phyloP scores from a whole-genome alignment of 2,329 filamentous ascomycete genomes.

The Talaromyces marneffei region DNA sequence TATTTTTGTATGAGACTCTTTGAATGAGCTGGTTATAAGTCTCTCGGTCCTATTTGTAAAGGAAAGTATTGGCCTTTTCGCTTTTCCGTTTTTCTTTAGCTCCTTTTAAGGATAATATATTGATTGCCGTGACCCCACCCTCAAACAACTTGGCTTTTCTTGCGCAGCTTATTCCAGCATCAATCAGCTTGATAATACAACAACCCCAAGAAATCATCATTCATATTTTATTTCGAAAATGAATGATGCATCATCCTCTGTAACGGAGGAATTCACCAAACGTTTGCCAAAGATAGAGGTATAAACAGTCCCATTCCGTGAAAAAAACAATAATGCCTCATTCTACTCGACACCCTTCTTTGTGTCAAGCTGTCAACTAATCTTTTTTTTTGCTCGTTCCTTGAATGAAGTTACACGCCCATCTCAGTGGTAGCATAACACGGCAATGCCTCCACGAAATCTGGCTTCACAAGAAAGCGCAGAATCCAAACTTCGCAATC shows the following conservation, averaged over 20 bases:
- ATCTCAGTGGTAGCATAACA: slow-evolving; percentile 73
- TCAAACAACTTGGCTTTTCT: background rate
- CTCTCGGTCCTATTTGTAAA: background rate
- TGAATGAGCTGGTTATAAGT: too few species aligned
- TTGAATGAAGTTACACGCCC: slow-evolving; percentile 65
- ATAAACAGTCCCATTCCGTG: background rate
- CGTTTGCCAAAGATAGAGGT: slow-evolving; percentile 36
- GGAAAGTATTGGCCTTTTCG: too few species aligned
- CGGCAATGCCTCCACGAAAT: slow-evolving; percentile 67
- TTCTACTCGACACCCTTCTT: background rate
- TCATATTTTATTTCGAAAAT: background rate
- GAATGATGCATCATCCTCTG: slow-evolving; percentile 10
- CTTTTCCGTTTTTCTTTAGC: too few species aligned
- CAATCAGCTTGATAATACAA: background rate
- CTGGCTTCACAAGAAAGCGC: slow-evolving; percentile 56
- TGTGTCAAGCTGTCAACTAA: background rate
- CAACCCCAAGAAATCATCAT: background rate
- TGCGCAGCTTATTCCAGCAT: background rate
- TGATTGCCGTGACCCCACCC: background rate
- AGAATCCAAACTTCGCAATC: slow-evolving; percentile 48
- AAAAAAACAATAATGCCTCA: too few species aligned
- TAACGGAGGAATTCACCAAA: slow-evolving; percentile 28
- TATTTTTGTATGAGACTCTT: background rate
- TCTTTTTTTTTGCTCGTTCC: background rate
- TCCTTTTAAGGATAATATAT: too few species aligned